Base-by-base conservation (phyloP, 441 rosid genomes). In the Codiaeum variegatum region DNA sequence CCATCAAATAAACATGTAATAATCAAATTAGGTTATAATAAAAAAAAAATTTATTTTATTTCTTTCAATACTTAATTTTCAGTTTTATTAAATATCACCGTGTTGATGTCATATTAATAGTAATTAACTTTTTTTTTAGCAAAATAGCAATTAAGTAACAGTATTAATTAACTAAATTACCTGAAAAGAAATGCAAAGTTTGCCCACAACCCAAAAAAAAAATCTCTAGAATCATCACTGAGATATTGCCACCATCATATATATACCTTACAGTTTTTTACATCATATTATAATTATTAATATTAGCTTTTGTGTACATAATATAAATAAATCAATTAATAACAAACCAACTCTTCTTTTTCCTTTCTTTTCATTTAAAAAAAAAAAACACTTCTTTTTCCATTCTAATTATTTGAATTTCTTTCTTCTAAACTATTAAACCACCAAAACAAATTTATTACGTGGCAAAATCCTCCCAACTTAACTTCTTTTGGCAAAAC, bases 391-490 rank as follows among this genome's bases (percentile, higher is more conserved):
- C n/a, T 49, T 21, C 11, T 34, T 62, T 18, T 40, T 32, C 9
- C 11, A n/a, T n/a, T 34, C 21, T n/a, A n/a, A 19, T 36, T 63
- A 36, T 62, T 15, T 4, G 19, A 9, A 55, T 49, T 23, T 29
- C 19, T 72, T 61, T 21, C 32, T 26, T 9, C 16, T 21, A 9
- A 13, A 5, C 42, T 40, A 56, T 18, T 19, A n/a, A 15, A 13
- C 36, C 3, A 54, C 19, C n/a, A 24, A 26, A 31, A 29, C 42
- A 59, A 0, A 5, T 19, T 13, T 12, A 67, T 59, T 51, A 70
- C 70, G 67, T 72, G 66, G 79, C 79, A n/a, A 44, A 66, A 70
- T 78, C 74, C 32, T 46, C 49, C 64, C 74, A 73, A 74, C n/a
- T n/a, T 65, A 38, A 71, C 6, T 63, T 42, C 64, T 66, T 67